These are phyloP conservation scores for Gaeumannomyces tritici DNA, from an alignment of 2,329 filamentous ascomycete genomes.

Conservation along the genomic window DNA sequence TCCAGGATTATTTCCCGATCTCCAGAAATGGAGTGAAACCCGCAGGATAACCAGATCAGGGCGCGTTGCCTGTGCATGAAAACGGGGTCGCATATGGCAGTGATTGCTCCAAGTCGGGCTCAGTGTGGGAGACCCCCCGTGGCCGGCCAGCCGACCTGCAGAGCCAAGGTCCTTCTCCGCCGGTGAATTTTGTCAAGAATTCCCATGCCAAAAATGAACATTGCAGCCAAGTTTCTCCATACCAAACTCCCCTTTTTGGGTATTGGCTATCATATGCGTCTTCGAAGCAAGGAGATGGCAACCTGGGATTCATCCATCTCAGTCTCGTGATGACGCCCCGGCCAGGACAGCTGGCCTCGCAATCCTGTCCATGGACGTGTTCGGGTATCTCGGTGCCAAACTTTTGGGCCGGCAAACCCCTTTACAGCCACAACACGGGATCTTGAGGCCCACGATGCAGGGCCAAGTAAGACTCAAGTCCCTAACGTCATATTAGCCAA, in stretches of 20 bases:
- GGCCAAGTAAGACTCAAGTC: not conserved
- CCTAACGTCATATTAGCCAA: not conserved
- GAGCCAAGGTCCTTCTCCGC: too few species aligned
- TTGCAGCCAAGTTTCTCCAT: not conserved
- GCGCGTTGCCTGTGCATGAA: not conserved
- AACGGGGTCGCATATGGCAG: slow-evolving; percentile 1
- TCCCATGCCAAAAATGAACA: too few species aligned
- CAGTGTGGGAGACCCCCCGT: not conserved
- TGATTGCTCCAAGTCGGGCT: not conserved
- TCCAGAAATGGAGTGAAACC: not conserved
- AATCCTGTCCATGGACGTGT: not conserved
- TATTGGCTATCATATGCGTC: not conserved
- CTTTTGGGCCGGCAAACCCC: too few species aligned
- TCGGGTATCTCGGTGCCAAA: not conserved
- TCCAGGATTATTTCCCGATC: not conserved
- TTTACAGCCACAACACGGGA: not conserved
- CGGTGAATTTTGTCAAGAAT: too few species aligned
- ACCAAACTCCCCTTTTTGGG: not conserved
- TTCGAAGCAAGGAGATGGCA: not conserved
- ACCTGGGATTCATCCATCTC: not conserved
- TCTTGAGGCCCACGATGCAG: not conserved
- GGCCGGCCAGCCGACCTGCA: too few species aligned
- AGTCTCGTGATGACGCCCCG: not conserved
- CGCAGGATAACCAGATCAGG: not conserved
- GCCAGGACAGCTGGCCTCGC: not conserved